Base-by-base conservation (phyloP, 148 eudicot species). In the Camellia granthamiana region DNA sequence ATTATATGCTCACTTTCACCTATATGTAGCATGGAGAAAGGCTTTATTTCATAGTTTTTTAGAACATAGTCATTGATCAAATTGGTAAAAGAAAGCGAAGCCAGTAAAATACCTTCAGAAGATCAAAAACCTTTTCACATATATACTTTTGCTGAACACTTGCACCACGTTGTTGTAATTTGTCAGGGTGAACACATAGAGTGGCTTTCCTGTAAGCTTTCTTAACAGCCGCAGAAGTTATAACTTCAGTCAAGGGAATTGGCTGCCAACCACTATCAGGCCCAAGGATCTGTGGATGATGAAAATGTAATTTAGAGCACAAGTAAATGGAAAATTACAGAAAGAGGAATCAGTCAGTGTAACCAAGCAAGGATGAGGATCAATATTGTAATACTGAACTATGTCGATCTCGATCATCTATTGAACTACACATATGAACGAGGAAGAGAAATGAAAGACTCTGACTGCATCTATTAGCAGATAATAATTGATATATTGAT, bases 61-160 rank as follows among this genome's bases (percentile, higher is more conserved):
- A 2, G 21, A 71, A 47, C 69, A 71, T 59, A 60, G 7, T 47
- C 51, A 47, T 47, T 47, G 51, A 68, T 19, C 43, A 69, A 23
- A 62, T 47, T 79, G 15, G n/a, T 51, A 64, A 63, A 47, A 19
- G 65, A 21, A 47, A 47, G 55, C 43, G 41, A 14, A 68, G 77
- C 43, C 56, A 74, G 80, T 68, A 23, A 23, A 23, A 59, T 68
- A 97, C 99, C 99, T 97, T 94, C 21, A 97, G 89, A 77, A 97
- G 99, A 87, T 97, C 98, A 80, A 97, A 97, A 69, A 97, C 99
- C 88, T 97, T 97, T 86, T 97, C 99, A 72, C 97, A 92, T 71
- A 94, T 84, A 83, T 97, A 97, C 87, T 94, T 97, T 75, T 94
- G 95, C 59, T 94, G 98, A 78, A 94, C 83, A 82, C 84, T 94